Conservation (phyloP, 108 stramenopile genomes). For the Skeletonema marinoi region DNA sequence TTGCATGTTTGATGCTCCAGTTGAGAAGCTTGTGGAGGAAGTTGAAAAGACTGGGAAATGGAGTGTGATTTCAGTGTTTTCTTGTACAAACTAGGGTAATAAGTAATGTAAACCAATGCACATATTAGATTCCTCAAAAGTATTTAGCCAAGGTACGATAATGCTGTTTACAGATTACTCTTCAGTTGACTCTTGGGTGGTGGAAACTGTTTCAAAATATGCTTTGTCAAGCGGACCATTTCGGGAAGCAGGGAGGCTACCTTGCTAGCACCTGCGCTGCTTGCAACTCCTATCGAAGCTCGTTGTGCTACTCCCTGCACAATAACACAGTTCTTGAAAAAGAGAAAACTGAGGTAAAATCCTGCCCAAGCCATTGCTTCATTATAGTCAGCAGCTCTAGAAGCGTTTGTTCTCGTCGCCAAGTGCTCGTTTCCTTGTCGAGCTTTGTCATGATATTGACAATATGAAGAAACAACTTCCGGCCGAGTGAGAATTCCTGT, state of each 20-base stretch:
- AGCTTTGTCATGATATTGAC: constrained; percentile 14
- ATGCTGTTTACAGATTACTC: neutral
- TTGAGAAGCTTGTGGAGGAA: constrained; percentile 59
- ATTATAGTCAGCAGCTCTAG: neutral
- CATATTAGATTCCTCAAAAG: neutral
- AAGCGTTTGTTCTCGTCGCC: no score
- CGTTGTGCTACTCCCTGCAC: constrained; percentile 95
- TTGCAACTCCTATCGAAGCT: constrained; percentile 80
- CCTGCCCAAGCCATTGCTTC: constrained; percentile 62
- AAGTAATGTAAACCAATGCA: neutral
- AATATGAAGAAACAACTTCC: constrained; percentile 63
- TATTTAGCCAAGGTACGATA: neutral
- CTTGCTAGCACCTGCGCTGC: constrained; percentile 69
- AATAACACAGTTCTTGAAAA: constrained; percentile 95
- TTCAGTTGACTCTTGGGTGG: constrained; percentile 27
- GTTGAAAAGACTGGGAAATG: constrained; percentile 46
- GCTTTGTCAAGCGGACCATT: constrained; percentile 57
- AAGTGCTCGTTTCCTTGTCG: constrained; percentile 4
- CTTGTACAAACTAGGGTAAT: neutral
- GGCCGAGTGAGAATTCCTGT: constrained; percentile 74
- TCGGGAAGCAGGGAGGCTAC: constrained; percentile 80
- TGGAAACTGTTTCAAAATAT: constrained; percentile 53
- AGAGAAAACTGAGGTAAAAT: constrained; percentile 85
- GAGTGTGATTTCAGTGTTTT: constrained; percentile 45
- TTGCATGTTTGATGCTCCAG: constrained; percentile 68